Evolutionary conservation across 106 monocot genomes (phyloP).

Genomic region (Dendrobium officinale): DNA sequence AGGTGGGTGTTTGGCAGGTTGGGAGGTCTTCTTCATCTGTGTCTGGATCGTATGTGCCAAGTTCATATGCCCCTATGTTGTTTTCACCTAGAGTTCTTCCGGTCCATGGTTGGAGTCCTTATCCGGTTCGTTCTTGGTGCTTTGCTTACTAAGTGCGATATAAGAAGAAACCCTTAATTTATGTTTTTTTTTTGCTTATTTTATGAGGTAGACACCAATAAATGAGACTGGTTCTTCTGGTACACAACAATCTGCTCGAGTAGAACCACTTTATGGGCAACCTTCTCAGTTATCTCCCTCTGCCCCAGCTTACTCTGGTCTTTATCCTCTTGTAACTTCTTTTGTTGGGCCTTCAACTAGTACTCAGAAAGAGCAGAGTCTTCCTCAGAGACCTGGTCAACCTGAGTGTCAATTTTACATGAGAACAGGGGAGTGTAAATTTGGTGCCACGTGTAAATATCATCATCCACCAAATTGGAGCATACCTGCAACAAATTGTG

Average conservation of each 20-base stretch:
- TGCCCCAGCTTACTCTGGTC: conserved; percentile 37
- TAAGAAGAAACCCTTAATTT: not conserved
- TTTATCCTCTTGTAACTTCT: conserved; percentile 25
- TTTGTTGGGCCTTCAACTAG: conserved; percentile 36
- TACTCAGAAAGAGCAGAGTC: conserved; percentile 34
- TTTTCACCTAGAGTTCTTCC: conserved; percentile 58
- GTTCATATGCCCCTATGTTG: conserved; percentile 67
- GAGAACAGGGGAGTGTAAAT: conserved; percentile 85
- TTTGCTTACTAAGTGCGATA: not conserved
- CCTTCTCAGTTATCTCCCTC: conserved; percentile 47
- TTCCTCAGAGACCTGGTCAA: conserved; percentile 74
- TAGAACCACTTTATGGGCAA: conserved; percentile 42
- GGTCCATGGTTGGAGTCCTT: conserved; percentile 65
- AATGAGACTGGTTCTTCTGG: conserved; percentile 37
- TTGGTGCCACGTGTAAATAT: conserved; percentile 69
- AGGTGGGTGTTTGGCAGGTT: conserved; percentile 44
- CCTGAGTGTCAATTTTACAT: conserved; percentile 73
- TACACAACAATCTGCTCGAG: conserved; percentile 35
- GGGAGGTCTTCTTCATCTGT: conserved; percentile 46
- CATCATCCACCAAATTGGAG: conserved; percentile 73
- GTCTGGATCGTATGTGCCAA: conserved; percentile 52
- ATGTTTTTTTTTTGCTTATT: not conserved
- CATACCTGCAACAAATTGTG: conserved; percentile 38
- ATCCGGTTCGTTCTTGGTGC: conserved; percentile 41
- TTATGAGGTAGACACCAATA: conserved; percentile 36